Conservation (phyloP, 2,329 filamentous ascomycete genomes). For the Penicillium sp. region DNA sequence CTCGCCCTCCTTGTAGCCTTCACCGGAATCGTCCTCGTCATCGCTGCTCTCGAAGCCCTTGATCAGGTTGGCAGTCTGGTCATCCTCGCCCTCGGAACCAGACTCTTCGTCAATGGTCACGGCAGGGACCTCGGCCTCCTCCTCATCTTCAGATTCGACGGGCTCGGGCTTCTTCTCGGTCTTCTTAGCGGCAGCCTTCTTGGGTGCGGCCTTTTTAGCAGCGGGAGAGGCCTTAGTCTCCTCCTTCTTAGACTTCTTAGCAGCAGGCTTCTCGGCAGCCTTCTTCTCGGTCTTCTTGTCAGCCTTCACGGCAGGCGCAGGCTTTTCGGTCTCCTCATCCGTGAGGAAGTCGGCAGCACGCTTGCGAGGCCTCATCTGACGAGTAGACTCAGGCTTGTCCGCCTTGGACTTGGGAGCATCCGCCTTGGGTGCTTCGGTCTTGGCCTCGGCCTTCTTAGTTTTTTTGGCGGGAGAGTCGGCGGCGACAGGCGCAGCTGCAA, state of each 20-base stretch:
- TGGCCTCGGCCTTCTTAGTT: slow-evolving; percentile 55
- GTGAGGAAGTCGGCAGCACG: slow-evolving; percentile 51
- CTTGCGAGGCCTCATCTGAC: slow-evolving; percentile 47
- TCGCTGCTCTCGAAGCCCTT: slow-evolving; percentile 58
- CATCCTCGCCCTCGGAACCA: slow-evolving; percentile 38
- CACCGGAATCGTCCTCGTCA: slow-evolving; percentile 53
- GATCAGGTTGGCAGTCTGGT: slow-evolving; percentile 56
- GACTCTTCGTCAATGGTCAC: slow-evolving; percentile 24
- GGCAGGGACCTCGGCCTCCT: slow-evolving; percentile 16
- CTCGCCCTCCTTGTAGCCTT: slow-evolving; percentile 48
- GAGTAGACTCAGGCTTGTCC: slow-evolving; percentile 31
- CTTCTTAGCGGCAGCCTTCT: slow-evolving; percentile 43
- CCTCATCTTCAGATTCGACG: slow-evolving; percentile 35
- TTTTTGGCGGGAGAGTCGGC: slow-evolving; percentile 58
- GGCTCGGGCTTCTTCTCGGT: slow-evolving; percentile 41
- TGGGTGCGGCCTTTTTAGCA: slow-evolving; percentile 14
- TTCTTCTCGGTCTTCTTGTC: slow-evolving; percentile 50
- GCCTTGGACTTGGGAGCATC: slow-evolving; percentile 34
- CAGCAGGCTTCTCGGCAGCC: slow-evolving; percentile 34
- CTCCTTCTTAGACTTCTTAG: slow-evolving; percentile 46
- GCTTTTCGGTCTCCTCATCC: slow-evolving; percentile 39
- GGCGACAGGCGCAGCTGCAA: slow-evolving; percentile 38
- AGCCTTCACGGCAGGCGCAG: slow-evolving; percentile 34
- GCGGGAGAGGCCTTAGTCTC: slow-evolving; percentile 33
- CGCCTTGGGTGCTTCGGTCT: slow-evolving; percentile 31